Evolutionary conservation across 768 basidiomycete genomes (phyloP).

Genomic region (Clathrus columnatus): DNA sequence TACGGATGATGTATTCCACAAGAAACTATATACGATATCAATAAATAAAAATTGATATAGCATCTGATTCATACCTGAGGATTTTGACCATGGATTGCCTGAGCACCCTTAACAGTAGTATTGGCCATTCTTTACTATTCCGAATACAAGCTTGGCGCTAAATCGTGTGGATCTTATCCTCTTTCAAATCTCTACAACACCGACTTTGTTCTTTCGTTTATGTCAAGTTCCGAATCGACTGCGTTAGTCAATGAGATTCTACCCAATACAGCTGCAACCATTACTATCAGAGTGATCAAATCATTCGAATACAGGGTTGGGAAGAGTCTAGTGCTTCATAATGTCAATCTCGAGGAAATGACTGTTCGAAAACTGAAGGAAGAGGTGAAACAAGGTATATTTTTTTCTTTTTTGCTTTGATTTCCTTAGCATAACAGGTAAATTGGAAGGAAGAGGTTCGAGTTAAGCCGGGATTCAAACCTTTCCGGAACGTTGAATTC

Average conservation of each 20-base stretch:
- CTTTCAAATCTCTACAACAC: too few species aligned
- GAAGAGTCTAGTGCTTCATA: conserved; percentile 74
- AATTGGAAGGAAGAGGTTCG: conserved; percentile 45
- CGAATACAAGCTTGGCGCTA: neutral
- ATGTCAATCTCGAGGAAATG: conserved; percentile 68
- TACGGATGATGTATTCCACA: conserved; percentile 93
- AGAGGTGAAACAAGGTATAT: conserved; percentile 53
- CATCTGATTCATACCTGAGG: conserved; percentile 58
- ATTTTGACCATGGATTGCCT: conserved; percentile 92
- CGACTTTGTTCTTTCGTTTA: neutral
- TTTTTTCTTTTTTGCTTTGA: conserved; percentile 7
- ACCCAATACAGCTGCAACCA: conserved; percentile 67
- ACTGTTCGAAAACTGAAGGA: conserved; percentile 78
- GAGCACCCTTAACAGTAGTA: conserved; percentile 80
- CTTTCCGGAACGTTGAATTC: conserved; percentile 64
- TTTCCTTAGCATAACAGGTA: conserved; percentile 4
- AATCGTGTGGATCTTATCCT: too few species aligned
- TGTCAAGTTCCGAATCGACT: conserved; percentile 4
- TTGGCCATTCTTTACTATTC: conserved; percentile 60
- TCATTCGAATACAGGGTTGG: conserved; percentile 90
- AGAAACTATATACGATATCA: conserved; percentile 51
- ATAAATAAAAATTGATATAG: neutral
- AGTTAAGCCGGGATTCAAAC: conserved; percentile 77
- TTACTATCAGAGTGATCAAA: conserved; percentile 91
- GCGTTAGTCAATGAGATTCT: conserved; percentile 52